Percentiles rank a stretch among this genome's conserved stretches.
phyloP scores from a whole-genome alignment of 805 yeast genomes.

The Metschnikowia cerradonensis region DNA sequence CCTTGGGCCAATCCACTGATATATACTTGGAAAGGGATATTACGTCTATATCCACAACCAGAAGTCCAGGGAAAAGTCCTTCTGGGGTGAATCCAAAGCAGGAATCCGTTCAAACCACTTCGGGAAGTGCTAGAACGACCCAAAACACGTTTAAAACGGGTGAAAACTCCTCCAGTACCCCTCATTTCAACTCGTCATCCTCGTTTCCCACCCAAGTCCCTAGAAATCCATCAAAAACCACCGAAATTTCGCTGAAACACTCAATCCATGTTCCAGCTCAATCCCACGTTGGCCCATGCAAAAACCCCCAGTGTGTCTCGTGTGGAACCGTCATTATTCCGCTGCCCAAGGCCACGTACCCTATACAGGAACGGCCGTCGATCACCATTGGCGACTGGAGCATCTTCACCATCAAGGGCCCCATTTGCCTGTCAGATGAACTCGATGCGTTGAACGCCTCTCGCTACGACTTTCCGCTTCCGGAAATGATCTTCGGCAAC shows the following conservation, averaged over 20 bases:
- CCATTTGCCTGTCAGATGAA: conserved; percentile 72
- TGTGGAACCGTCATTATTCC: conserved; percentile 80
- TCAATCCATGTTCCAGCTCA: conserved; percentile 41
- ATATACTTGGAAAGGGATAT: too few relatives aligned
- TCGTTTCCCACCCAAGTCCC: neutral
- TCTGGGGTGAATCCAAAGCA: too few relatives aligned
- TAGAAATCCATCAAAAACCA: neutral
- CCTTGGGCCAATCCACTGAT: neutral
- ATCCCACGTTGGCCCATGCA: conserved; percentile 33
- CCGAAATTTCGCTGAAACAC: neutral
- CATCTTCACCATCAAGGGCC: conserved; percentile 64
- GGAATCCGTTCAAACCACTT: too few relatives aligned
- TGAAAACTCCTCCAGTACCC: too few relatives aligned
- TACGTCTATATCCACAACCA: too few relatives aligned
- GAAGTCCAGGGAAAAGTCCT: too few relatives aligned
- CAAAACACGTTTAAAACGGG: too few relatives aligned
- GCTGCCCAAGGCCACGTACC: conserved; percentile 62
- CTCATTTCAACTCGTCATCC: too few relatives aligned
- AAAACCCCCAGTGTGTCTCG: conserved; percentile 49
- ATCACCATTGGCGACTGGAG: conserved; percentile 72
- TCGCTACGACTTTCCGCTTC: conserved; percentile 72
- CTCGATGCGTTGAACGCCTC: conserved; percentile 61
- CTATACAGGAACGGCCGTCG: conserved; percentile 64
- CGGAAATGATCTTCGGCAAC: conserved; percentile 97
- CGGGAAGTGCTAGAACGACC: too few relatives aligned